Percentiles rank a stretch among this genome's conserved stretches.
Conservation (phyloP, 495 filamentous ascomycete species). For the Neurospora tetrasperma region DNA sequence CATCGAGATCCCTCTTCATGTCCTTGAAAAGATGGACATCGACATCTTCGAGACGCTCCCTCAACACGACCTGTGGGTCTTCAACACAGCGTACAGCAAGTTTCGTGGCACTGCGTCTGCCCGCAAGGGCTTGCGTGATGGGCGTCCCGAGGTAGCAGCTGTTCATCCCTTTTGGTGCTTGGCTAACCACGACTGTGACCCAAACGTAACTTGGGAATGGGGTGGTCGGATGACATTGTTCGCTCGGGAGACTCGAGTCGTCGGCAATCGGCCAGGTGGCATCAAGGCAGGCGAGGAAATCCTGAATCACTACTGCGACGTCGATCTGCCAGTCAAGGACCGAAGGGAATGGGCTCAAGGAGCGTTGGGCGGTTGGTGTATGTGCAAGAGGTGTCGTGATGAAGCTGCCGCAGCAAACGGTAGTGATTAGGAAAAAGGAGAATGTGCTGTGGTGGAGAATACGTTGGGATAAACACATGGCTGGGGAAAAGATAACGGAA, state of each 20-base stretch:
- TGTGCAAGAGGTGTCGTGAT: conserved; percentile 64
- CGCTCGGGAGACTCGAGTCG: conserved; percentile 33
- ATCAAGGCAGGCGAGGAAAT: conserved; percentile 75
- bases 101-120: conserved; percentile 89
- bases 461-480: not conserved
- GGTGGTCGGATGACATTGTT: conserved; percentile 68
- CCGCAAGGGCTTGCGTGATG: conserved; percentile 57
- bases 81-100: conserved; percentile 88
- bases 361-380: conserved; percentile 73
- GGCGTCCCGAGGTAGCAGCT: conserved; percentile 69
- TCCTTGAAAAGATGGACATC: conserved; percentile 84
- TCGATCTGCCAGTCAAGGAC: conserved; percentile 62
- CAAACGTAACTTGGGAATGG: conserved; percentile 93
- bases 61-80: conserved; percentile 77
- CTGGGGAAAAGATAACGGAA: not conserved
- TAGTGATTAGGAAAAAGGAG: not conserved
- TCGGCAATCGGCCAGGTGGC: conserved; percentile 35
- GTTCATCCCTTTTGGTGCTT: conserved; percentile 47
- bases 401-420: conserved; percentile 26
- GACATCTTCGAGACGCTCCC: conserved; percentile 62
- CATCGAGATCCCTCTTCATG: conserved; percentile 69
- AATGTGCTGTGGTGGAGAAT: not conserved
- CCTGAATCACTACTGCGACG: conserved; percentile 89
- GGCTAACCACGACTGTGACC: conserved; percentile 90
- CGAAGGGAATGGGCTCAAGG: conserved; percentile 83